Evolutionary conservation across 768 basidiomycete genomes (phyloP).

Genomic region (Hygrophoropsis aurantiaca): DNA sequence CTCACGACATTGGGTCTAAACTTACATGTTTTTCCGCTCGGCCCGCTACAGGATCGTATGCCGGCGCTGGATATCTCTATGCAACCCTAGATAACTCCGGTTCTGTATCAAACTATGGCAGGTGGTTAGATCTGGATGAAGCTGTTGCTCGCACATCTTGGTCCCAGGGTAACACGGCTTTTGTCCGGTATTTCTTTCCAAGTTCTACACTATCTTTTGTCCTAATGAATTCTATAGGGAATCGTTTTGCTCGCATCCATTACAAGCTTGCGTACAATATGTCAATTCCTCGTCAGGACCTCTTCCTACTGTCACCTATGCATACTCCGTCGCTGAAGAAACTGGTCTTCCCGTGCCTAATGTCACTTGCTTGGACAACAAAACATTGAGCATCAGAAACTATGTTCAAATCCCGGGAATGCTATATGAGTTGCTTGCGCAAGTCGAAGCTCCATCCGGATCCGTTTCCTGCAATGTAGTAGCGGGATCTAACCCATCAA

Average conservation of each 20-base stretch:
- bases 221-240: slow-evolving; percentile 29
- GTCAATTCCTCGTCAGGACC: slow-evolving; percentile 30
- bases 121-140: slow-evolving; percentile 72
- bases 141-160: slow-evolving; percentile 59
- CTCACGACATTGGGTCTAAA: neutral
- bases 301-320: slow-evolving; percentile 44
- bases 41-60: slow-evolving; percentile 59
- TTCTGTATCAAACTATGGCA: slow-evolving; percentile 42
- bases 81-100: slow-evolving; percentile 45
- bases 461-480: slow-evolving; percentile 31
- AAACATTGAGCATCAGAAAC: slow-evolving; percentile 57
- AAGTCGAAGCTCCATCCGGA: slow-evolving; percentile 37
- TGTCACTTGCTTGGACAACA: slow-evolving; percentile 57
- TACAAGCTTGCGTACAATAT: slow-evolving; percentile 61
- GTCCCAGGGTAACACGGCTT: slow-evolving; percentile 49
- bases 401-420: slow-evolving; percentile 54
- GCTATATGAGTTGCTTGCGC: slow-evolving; percentile 66
- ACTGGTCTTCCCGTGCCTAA: slow-evolving; percentile 53
- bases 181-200: slow-evolving; percentile 43
- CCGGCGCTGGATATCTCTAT: slow-evolving; percentile 62
- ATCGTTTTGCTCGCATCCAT: slow-evolving; percentile 70
- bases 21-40: slow-evolving; percentile 3
- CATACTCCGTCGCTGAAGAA: slow-evolving; percentile 47
- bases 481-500: slow-evolving; percentile 30
- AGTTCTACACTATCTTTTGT: neutral